phyloP scores from a whole-genome alignment of 2,329 filamentous ascomycete genomes.

The Cladophialophora yegresii region DNA sequence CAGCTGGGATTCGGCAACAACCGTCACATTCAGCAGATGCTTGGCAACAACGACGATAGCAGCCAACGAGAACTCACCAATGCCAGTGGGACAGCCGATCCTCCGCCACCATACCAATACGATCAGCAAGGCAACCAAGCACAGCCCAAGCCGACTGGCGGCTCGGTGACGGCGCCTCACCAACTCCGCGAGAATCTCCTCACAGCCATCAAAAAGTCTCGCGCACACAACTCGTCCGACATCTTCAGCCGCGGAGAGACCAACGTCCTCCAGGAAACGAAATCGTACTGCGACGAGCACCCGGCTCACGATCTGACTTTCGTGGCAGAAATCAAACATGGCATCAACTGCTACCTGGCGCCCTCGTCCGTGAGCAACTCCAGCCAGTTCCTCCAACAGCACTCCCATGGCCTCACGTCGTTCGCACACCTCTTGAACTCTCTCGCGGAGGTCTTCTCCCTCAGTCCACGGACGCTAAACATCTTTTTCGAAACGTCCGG shows the following conservation, averaged over 20 bases:
- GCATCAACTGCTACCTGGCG: conserved; percentile 72
- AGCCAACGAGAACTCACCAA: conserved; percentile 23
- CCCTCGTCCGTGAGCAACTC: conserved; percentile 51
- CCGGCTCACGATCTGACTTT: conserved; percentile 72
- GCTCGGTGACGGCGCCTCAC: conserved; percentile 45
- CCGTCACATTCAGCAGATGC: conserved; percentile 41
- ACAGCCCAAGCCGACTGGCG: conserved; percentile 32
- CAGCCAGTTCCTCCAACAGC: conserved; percentile 60
- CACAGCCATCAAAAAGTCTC: conserved; percentile 75
- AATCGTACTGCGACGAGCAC: conserved; percentile 80
- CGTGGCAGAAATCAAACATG: conserved; percentile 67
- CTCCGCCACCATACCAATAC: conserved; percentile 47
- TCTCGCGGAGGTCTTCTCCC: conserved; percentile 69
- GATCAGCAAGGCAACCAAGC: conserved; percentile 36
- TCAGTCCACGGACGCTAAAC: conserved; percentile 70
- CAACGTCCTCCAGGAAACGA: conserved; percentile 74
- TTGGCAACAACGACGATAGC: conserved; percentile 27
- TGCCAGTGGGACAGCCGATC: conserved; percentile 30
- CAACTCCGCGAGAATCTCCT: conserved; percentile 58
- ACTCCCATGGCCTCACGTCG: conserved; percentile 64
- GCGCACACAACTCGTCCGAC: conserved; percentile 70
- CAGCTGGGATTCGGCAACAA: conserved; percentile 63
- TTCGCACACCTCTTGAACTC: conserved; percentile 72
- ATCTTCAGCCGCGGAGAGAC: conserved; percentile 74
- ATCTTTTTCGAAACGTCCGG: conserved; percentile 82